These are phyloP conservation scores for Pestalotiopsis sp. DNA, from an alignment of 2,329 filamentous ascomycete genomes.

Conservation along the genomic window DNA sequence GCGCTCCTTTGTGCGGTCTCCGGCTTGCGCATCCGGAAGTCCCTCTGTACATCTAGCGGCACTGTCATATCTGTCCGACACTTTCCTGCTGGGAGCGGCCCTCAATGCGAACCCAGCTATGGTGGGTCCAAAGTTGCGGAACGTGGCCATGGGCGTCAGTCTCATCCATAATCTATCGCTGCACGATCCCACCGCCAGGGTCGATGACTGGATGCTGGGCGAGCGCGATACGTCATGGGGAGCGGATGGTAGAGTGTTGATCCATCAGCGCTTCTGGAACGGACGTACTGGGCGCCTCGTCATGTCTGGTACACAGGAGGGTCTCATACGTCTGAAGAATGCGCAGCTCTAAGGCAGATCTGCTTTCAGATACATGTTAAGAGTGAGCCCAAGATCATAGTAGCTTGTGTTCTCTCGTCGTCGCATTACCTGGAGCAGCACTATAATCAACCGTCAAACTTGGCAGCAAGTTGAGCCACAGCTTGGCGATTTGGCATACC, in stretches of 20 bases:
- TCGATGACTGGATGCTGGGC: constrained; percentile 14
- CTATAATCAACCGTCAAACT: not conserved
- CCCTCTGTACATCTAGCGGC: constrained; percentile 8
- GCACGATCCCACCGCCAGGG: constrained; percentile 9
- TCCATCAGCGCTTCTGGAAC: constrained; percentile 13
- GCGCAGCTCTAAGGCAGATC: not conserved
- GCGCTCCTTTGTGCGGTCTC: not conserved
- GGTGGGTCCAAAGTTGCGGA: constrained; percentile 2
- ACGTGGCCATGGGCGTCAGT: constrained; percentile 15
- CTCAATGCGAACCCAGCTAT: constrained; percentile 8
- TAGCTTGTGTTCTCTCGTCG: not conserved
- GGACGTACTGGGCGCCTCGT: constrained; percentile 7
- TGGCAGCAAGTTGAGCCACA: not conserved
- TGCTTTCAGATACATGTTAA: no score
- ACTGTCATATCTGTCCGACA: constrained; percentile 16
- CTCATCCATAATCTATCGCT: constrained; percentile 18
- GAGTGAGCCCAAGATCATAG: not conserved
- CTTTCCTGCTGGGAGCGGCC: constrained; percentile 10
- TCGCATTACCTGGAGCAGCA: not conserved
- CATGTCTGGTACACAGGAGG: constrained; percentile 14
- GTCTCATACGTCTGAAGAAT: constrained; percentile 8
- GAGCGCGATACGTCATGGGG: constrained; percentile 19
- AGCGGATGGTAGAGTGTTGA: constrained; percentile 10
- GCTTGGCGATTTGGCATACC: not conserved
- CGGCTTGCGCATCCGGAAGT: not conserved